Evolutionary conservation across 2,329 filamentous ascomycete genomes (phyloP), one percentile per base, ranked within the genome.

Genomic region (Neoscytalidium dimidiatum): DNA sequence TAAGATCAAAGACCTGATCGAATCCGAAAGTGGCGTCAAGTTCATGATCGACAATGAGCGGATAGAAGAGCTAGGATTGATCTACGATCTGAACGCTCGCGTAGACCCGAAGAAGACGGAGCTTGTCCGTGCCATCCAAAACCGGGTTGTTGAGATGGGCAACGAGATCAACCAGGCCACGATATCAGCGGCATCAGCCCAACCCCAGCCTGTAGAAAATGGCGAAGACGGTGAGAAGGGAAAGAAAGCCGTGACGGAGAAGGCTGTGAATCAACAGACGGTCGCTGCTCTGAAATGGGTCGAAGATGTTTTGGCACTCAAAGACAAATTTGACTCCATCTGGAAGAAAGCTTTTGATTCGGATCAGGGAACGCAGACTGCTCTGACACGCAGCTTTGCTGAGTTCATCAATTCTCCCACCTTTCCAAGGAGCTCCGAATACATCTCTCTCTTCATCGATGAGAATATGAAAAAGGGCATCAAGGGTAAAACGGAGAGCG

Each of bases 401-500:
- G 90, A 96, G 17, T 96, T 98, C 71, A 97, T 99, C 83, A 98
- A 97, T 75, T 80, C 88, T 0, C 49, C 71, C 1, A 68, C 71
- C n/a, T 97, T 97, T 73, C 78, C 82, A 14, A 88, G 94, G 67
- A 90, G 91, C 70, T 92, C 94, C 1, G 95, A 99, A 74, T 97
- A 92, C 74, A 90, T 98, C 5, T 99, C 95, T 0, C 84, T 99
- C 0, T 99, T 96, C 78, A 96, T 99, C 66, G 95, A 99, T 71
- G 94, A 98, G 72, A 96, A 94, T 73, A 86, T 99, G 72, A 97
- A 96, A 80, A 91, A 94, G 71, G 94, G 94, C 3, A 91, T 97
- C 76, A 94, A 93, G 74, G 93, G 93, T 67, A 97, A 96, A 82
- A 94, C 92, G 0, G 95, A 98, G 71, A 85, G 84, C 29, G 94